Percentiles rank a stretch among this genome's conserved stretches.
phyloP scores from a whole-genome alignment of 805 yeast species.

The Millerozyma miso region DNA sequence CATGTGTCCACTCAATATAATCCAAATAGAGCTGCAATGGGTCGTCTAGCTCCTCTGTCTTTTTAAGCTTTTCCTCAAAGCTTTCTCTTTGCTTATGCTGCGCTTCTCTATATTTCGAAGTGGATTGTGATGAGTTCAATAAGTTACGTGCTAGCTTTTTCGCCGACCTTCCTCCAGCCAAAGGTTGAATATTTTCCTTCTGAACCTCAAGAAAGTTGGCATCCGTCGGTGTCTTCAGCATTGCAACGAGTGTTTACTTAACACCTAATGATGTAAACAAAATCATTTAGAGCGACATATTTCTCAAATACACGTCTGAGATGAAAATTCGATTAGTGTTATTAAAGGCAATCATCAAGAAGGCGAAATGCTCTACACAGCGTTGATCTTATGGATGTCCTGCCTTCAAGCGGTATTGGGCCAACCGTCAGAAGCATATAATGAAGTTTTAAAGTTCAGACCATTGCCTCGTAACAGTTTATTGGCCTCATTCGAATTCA shows the following conservation, averaged over 20 bases:
- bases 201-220: conserved; percentile 35
- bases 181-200: conserved; percentile 74
- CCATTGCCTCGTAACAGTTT: conserved; percentile 75
- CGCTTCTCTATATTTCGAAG: conserved; percentile 19
- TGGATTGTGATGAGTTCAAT: conserved; percentile 13
- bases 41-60: conserved; percentile 68
- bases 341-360: neutral
- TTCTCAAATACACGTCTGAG: neutral
- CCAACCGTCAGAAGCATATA: conserved; percentile 30
- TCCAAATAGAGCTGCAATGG: conserved; percentile 75
- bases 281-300: neutral
- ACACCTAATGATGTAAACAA: neutral
- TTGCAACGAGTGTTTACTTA: neutral
- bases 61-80: conserved; percentile 48
- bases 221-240: conserved; percentile 7
- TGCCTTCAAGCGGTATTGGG: neutral
- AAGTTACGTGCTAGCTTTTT: conserved; percentile 47
- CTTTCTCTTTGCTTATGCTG: conserved; percentile 33
- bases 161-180: conserved; percentile 67
- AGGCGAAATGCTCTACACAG: neutral
- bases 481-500: conserved; percentile 68
- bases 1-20: conserved; percentile 69
- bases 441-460: conserved; percentile 56
- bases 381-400: neutral
- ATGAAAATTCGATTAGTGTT: neutral